These are phyloP conservation scores for Gryganskiella cystojenkinii DNA, from an alignment of 192 early-diverging fungal genomes.

Conservation along the genomic window DNA sequence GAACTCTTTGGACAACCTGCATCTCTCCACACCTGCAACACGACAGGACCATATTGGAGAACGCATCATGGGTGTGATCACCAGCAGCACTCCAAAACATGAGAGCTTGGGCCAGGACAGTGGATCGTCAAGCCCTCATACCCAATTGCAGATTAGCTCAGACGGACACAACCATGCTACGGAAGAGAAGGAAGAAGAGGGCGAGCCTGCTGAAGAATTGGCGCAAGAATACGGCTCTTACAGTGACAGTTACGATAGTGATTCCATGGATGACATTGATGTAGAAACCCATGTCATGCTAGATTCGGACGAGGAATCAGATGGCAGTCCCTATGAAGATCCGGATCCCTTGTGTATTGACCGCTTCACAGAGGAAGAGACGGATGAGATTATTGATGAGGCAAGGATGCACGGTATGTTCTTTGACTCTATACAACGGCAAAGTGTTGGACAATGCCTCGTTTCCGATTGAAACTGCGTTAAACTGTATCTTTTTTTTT, in stretches of 20 bases:
- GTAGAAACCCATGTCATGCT: slow-evolving; percentile 27
- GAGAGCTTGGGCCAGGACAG: not conserved
- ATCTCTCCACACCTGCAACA: slow-evolving; percentile 21
- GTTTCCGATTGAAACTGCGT: not conserved
- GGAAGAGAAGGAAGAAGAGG: not conserved
- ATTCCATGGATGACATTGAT: slow-evolving; percentile 33
- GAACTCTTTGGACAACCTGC: slow-evolving; percentile 35
- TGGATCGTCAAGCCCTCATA: not conserved
- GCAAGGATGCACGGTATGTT: slow-evolving; percentile 31
- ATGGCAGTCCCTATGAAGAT: slow-evolving; percentile 22
- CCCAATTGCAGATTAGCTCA: not conserved
- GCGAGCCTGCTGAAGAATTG: slow-evolving; percentile 5
- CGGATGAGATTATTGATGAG: slow-evolving; percentile 23
- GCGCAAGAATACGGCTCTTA: slow-evolving; percentile 2
- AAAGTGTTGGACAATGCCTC: not conserved
- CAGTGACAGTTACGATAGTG: slow-evolving; percentile 9
- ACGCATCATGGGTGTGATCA: slow-evolving; percentile 45
- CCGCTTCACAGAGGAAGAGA: slow-evolving; percentile 28
- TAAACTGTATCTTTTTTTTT: not conserved
- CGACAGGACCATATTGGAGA: slow-evolving; percentile 24
- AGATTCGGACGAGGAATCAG: slow-evolving; percentile 26
- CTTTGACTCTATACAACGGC: not conserved
- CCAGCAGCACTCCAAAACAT: slow-evolving; percentile 7
- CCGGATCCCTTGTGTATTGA: slow-evolving; percentile 36
- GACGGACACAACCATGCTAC: too few relatives aligned